Conservation (phyloP, 2,329 filamentous ascomycete species). For the Conoideocrella luteorostrata region DNA sequence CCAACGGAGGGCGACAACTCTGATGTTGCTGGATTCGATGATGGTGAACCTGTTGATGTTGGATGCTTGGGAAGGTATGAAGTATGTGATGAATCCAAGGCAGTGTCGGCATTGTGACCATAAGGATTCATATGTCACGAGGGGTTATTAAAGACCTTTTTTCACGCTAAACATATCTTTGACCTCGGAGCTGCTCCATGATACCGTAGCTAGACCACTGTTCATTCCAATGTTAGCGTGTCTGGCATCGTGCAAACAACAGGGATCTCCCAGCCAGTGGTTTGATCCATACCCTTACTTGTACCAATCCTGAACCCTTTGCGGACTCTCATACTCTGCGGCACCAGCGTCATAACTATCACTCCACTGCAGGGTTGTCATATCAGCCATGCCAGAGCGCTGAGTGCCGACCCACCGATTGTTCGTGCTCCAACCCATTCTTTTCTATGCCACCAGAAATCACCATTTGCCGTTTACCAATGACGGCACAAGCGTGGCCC, state of each 20-base stretch:
- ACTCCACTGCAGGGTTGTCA: constrained; percentile 29
- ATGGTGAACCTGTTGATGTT: background rate
- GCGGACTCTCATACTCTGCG: constrained; percentile 25
- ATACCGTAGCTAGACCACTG: constrained; percentile 17
- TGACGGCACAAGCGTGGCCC: constrained; percentile 27
- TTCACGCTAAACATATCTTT: constrained; percentile 16
- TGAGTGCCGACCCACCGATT: constrained; percentile 31
- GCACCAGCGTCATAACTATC: constrained; percentile 27
- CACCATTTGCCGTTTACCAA: constrained; percentile 33
- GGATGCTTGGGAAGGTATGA: background rate
- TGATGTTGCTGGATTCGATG: background rate
- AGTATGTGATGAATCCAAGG: no score
- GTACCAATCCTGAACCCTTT: constrained; percentile 27
- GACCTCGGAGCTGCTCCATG: constrained; percentile 19
- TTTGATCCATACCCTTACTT: constrained; percentile 12
- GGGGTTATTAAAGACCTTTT: background rate
- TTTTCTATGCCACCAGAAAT: constrained; percentile 26
- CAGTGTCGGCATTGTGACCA: background rate
- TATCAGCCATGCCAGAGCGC: constrained; percentile 33
- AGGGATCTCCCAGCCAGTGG: background rate
- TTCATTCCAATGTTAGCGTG: background rate
- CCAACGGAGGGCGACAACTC: background rate
- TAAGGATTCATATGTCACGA: background rate
- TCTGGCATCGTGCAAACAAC: background rate
- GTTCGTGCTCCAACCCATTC: constrained; percentile 12